Evolutionary conservation across 2,329 filamentous ascomycete genomes (phyloP), one percentile per base, ranked within the genome.

Genomic region (Capronia epimyces): DNA sequence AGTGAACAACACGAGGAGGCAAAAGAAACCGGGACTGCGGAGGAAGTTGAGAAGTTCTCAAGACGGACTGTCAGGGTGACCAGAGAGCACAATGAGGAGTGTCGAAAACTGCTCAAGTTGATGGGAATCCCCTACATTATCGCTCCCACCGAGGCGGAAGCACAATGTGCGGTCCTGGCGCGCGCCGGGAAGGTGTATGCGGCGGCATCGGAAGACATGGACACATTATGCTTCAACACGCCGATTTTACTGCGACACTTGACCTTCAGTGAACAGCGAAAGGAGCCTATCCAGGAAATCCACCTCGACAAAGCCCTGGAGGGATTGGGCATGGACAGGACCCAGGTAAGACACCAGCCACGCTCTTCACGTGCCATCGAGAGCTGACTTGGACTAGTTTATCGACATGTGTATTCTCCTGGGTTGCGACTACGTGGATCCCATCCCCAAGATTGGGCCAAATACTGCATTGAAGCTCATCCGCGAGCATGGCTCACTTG

Each of bases 1-100:
- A 86, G 82, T 44, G 91, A 95, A 63, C 84, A 84, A 6, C 82
- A 94, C 18, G 91, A 96, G 67, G 93, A 97, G 66, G 93, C 93
- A 46, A 96, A 95, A 69, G 93, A 98, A 74, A 95, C 88, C 0
- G 93, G 93, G 56, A 98, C 93, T 2, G 89, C 91, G 18, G 83
- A 98, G 68, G 93, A 98, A n/a, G 82, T 98, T 3, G 93, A 98
- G 72, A 97, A 96, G 71, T 98, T 97, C 73, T 94, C 89, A 47
- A 78, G 93, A 51, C 78, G 93, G 46, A 97, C 91, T 1, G 93
- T 98, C 42, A 80, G 89, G 50, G 93, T 97, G 46, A 97, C 93
- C n/a, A 80, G 86, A 58, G 91, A 98, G 72, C 93, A 98, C 71
- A 98, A 98, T 65, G 84, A 83, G 36, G 93, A 98, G 68, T 97